These are phyloP conservation scores for Macadamia integrifolia DNA, from an alignment of 164 flowering plant genomes.

Conservation along the genomic window DNA sequence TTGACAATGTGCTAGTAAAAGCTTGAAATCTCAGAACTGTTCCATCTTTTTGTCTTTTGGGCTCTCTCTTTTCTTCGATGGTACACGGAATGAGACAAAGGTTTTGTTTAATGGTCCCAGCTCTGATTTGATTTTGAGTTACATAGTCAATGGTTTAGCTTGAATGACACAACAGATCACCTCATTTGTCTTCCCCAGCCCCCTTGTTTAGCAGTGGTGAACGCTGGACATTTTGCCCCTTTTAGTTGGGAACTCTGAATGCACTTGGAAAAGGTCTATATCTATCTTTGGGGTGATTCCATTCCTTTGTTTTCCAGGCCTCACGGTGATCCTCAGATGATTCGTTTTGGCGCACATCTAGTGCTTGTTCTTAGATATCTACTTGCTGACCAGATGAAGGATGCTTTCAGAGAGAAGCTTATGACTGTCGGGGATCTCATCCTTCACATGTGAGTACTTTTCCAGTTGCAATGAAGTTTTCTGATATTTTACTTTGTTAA, in stretches of 20 bases:
- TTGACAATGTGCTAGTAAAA: not conserved
- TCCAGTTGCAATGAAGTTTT: not conserved
- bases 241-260: not conserved
- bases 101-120: not conserved
- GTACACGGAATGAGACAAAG: not conserved
- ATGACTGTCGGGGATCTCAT: conserved; percentile 83
- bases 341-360: conserved; percentile 93
- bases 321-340: conserved; percentile 94
- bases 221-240: not conserved
- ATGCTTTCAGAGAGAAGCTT: conserved; percentile 71
- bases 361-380: conserved; percentile 88
- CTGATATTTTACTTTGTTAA: not conserved
- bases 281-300: not conserved
- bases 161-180: not conserved
- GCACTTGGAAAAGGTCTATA: not conserved
- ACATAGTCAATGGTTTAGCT: not conserved
- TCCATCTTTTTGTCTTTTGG: not conserved
- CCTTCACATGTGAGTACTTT: conserved; percentile 72
- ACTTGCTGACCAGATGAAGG: conserved; percentile 68
- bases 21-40: too few relatives aligned
- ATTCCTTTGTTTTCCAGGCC: conserved; percentile 45
- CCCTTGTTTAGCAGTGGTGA: too few relatives aligned
- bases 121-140: not conserved
- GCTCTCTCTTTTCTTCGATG: not conserved
- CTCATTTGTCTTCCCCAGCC: too few relatives aligned